These are phyloP conservation scores for Penicillium crystallinum DNA, from an alignment of 495 filamentous ascomycete species.

Conservation along the genomic window DNA sequence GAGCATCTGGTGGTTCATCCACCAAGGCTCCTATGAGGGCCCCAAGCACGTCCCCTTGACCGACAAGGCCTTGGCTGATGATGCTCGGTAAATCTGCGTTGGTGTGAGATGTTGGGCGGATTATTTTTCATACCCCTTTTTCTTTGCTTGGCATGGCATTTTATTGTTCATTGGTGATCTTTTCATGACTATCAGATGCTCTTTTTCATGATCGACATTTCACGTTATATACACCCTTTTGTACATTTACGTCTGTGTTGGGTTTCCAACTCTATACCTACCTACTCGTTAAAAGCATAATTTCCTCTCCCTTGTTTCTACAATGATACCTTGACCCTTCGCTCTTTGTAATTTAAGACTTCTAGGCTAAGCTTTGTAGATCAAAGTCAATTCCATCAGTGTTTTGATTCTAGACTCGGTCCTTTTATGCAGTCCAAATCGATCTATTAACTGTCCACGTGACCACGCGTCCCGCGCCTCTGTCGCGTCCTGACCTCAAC, in stretches of 20 bases:
- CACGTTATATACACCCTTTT: slow-evolving; percentile 10
- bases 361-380: too few species aligned
- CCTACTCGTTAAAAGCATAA: slow-evolving; percentile 4
- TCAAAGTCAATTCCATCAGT: too few species aligned
- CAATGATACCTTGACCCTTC: too few species aligned
- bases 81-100: slow-evolving; percentile 19
- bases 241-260: slow-evolving; percentile 13
- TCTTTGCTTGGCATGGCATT: slow-evolving; percentile 5
- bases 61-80: slow-evolving; percentile 27
- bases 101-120: background rate
- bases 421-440: background rate
- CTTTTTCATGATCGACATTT: slow-evolving; percentile 8
- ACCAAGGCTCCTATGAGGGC: slow-evolving; percentile 31
- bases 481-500: slow-evolving; percentile 5
- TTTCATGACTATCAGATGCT: slow-evolving; percentile 5
- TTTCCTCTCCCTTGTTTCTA: background rate
- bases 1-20: slow-evolving; percentile 37
- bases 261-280: slow-evolving; percentile 5
- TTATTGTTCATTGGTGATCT: slow-evolving; percentile 9
- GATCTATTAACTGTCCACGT: slow-evolving; percentile 9
- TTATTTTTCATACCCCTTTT: slow-evolving; percentile 14
- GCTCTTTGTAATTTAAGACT: too few species aligned
- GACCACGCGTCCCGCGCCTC: slow-evolving; percentile 15
- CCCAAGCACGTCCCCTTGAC: slow-evolving; percentile 35
- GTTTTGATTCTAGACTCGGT: background rate